phyloP scores from a whole-genome alignment of 2,329 filamentous ascomycete species.

The Teratosphaeria zuluensis region DNA sequence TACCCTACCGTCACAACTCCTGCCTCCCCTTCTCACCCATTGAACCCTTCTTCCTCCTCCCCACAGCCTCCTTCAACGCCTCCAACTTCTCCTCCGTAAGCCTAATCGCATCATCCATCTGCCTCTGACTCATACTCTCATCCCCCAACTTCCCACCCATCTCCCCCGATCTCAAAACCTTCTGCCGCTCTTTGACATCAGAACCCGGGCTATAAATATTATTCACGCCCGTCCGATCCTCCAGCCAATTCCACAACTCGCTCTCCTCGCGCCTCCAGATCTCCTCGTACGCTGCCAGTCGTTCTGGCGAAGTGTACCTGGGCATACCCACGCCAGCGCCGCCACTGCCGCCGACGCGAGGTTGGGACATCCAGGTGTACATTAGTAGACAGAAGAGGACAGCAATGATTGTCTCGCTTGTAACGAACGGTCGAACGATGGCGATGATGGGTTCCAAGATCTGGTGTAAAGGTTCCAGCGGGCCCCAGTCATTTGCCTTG shows the following conservation, averaged over 20 bases:
- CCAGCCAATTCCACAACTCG: conserved; percentile 87
- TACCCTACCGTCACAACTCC: no score
- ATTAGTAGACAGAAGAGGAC: conserved; percentile 65
- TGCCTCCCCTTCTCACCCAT: neutral
- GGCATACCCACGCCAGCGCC: conserved; percentile 29
- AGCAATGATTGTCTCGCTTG: conserved; percentile 66
- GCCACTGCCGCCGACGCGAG: conserved; percentile 18
- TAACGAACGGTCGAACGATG: conserved; percentile 61
- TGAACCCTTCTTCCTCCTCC: conserved; percentile 39
- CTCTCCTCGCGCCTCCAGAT: conserved; percentile 84
- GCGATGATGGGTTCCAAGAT: conserved; percentile 61
- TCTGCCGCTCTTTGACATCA: conserved; percentile 17
- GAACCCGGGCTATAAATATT: conserved; percentile 25
- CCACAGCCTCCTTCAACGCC: conserved; percentile 64
- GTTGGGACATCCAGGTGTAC: conserved; percentile 52
- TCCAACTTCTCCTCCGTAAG: conserved; percentile 79
- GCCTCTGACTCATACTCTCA: conserved; percentile 69
- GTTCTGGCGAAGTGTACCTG: conserved; percentile 46
- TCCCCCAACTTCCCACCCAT: conserved; percentile 33
- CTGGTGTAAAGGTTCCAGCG: conserved; percentile 67
- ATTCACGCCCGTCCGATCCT: conserved; percentile 72
- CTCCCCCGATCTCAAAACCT: conserved; percentile 14
- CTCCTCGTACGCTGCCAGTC: conserved; percentile 79
- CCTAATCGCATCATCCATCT: conserved; percentile 66
- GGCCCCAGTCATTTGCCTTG: conserved; percentile 54